These are phyloP conservation scores for Stachybotrys chartarum DNA, from an alignment of 2,329 filamentous ascomycete species.

Conservation along the genomic window DNA sequence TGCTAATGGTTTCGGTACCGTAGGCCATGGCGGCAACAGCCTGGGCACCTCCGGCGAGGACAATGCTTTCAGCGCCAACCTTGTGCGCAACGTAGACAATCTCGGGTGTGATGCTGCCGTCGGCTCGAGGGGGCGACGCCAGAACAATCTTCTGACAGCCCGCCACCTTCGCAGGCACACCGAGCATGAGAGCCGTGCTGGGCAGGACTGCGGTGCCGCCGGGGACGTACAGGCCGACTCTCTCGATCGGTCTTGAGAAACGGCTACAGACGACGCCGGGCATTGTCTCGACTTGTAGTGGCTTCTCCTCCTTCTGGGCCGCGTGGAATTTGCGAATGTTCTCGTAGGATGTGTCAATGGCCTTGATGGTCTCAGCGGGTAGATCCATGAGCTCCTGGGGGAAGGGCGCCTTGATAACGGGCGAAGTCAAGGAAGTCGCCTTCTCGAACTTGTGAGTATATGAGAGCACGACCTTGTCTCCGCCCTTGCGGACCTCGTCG, in stretches of 20 bases:
- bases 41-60: slow-evolving; percentile 90
- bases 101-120: slow-evolving; percentile 89
- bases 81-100: slow-evolving; percentile 98
- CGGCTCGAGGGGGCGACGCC: slow-evolving; percentile 80
- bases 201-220: slow-evolving; percentile 96
- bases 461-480: slow-evolving; percentile 80
- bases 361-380: slow-evolving; percentile 72
- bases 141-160: slow-evolving; percentile 93
- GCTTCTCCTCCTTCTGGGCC: slow-evolving; percentile 78
- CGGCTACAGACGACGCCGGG: slow-evolving; percentile 91
- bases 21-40: slow-evolving; percentile 96
- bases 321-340: slow-evolving; percentile 94
- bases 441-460: slow-evolving; percentile 99
- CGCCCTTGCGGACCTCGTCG: slow-evolving; percentile 72
- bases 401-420: slow-evolving; percentile 86
- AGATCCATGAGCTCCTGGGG: slow-evolving; percentile 79
- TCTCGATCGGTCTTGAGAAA: slow-evolving; percentile 85
- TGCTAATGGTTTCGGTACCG: slow-evolving; percentile 86
- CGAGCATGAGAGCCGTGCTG: slow-evolving; percentile 94
- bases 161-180: slow-evolving; percentile 94
- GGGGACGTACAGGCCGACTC: slow-evolving; percentile 93
- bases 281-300: slow-evolving; percentile 91
- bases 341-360: slow-evolving; percentile 90
- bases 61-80: slow-evolving; percentile 90
- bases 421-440: slow-evolving; percentile 81